These are phyloP conservation scores for Metschnikowia peoriensis DNA, from an alignment of 805 yeast genomes.

Conservation along the genomic window DNA sequence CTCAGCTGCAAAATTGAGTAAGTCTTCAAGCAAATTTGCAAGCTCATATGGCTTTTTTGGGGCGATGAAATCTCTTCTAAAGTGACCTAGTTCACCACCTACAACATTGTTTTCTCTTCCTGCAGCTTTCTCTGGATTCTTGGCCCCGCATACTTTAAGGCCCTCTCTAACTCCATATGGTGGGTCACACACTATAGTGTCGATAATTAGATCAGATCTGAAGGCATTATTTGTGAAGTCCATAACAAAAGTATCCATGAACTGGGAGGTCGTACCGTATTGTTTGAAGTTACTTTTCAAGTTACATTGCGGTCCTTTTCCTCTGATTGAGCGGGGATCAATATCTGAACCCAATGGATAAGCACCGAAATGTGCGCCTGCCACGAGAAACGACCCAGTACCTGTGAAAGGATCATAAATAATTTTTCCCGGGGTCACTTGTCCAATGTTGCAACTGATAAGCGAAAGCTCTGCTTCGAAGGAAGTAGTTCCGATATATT, in stretches of 20 bases:
- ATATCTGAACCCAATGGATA: constrained; percentile 84
- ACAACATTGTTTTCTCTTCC: constrained; percentile 76
- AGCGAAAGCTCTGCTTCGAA: constrained; percentile 92
- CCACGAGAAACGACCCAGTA: constrained; percentile 89
- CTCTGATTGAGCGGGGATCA: constrained; percentile 75
- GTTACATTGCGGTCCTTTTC: constrained; percentile 54
- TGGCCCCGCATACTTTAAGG: constrained; percentile 86
- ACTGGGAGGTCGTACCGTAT: constrained; percentile 56
- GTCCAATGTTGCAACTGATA: constrained; percentile 84
- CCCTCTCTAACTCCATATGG: constrained; percentile 98
- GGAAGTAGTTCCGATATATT: constrained; percentile 92
- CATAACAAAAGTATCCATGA: constrained; percentile 81
- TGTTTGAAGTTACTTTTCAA: constrained; percentile 70
- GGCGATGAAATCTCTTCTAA: constrained; percentile 80
- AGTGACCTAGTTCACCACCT: constrained; percentile 74
- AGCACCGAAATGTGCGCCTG: constrained; percentile 85
- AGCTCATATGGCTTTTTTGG: constrained; percentile 90
- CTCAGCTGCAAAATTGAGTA: constrained; percentile 67
- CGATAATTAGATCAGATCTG: constrained; percentile 59
- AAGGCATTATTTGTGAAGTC: constrained; percentile 92
- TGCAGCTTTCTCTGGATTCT: constrained; percentile 58
- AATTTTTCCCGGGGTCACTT: constrained; percentile 59
- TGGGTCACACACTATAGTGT: constrained; percentile 91
- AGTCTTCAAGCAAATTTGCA: constrained; percentile 72
- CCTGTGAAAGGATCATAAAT: constrained; percentile 96